Percentiles rank a stretch among this genome's conserved stretches.
Evolutionary conservation across 495 filamentous ascomycete species (phyloP).

Genomic region (Cercophora sp.): DNA sequence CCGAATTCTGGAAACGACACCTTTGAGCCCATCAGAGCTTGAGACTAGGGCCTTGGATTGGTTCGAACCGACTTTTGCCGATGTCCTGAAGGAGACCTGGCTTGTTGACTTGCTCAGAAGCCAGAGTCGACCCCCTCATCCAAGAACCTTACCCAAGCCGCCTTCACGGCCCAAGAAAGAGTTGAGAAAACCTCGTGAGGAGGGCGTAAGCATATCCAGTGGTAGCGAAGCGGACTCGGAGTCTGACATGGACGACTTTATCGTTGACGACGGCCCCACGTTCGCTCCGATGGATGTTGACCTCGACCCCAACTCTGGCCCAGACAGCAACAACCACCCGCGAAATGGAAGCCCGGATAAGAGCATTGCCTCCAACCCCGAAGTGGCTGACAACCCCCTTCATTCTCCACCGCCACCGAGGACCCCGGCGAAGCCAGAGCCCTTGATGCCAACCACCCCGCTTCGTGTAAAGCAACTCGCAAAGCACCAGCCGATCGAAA

Average conservation of each 20-base stretch:
- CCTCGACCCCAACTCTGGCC: neutral
- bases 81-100: constrained; percentile 53
- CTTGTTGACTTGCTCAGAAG: constrained; percentile 49
- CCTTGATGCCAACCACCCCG: too few species aligned
- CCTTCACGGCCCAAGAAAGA: constrained; percentile 38
- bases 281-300: constrained; percentile 18
- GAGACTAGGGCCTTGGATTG: constrained; percentile 43
- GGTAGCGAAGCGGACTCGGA: neutral
- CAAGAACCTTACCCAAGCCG: too few species aligned
- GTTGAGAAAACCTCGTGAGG: neutral
- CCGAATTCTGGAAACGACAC: neutral
- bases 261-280: constrained; percentile 25
- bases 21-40: constrained; percentile 40
- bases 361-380: neutral
- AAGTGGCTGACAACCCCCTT: too few species aligned
- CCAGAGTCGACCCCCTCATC: too few species aligned
- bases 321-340: neutral
- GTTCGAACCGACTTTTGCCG: constrained; percentile 59
- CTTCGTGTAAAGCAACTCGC: too few species aligned
- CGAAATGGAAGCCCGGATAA: neutral
- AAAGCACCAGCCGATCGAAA: constrained; percentile 6
- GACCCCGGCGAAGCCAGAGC: neutral
- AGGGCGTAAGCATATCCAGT: neutral
- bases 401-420: neutral
- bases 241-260: constrained; percentile 41